Base-by-base conservation (phyloP, 1,284 basidiomycete species). In the Cryptococcus sp. region DNA sequence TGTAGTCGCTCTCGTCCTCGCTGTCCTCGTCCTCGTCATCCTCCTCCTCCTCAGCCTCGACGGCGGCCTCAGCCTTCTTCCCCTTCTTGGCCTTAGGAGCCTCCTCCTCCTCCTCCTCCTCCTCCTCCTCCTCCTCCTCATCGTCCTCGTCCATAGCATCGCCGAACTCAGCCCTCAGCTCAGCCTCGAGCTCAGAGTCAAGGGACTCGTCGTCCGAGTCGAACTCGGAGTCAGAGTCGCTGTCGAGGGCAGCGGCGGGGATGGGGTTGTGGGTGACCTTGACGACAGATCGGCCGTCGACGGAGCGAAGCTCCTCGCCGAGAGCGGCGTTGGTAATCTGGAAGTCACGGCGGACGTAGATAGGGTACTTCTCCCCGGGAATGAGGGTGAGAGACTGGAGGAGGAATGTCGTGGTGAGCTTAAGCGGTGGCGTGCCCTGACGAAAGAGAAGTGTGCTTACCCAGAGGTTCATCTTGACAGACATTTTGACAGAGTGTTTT, bases 241-340 rank as follows among this genome's bases (percentile, higher is more conserved):
- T 78, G 21, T 82, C 81, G n/a, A 75, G 73, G 60, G 61, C 72
- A 59, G 56, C 66, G 50, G 67, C 70, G 64, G 69, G 70, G 66
- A 70, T 66, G 50, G 73, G 74, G 62, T 69, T 64, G 79, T 90
- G 89, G 50, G 82, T 82, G 64, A 97, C 81, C 78, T 89, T 92
- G 69, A 96, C 80, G 55, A 87, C 84, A 12, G 89, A 87, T 62
- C 91, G 82, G 38, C 84, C 85, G 47, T 80, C 79, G 53, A 80
- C 71, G 71, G 89, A 85, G 39, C 75, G 79, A 59, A 94, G 80
- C 64, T 84, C 81, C 64, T 90, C 87, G 53, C 86, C 87, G 50
- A 94, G 84, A 8, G 90, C 84, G 53, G 87, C 85, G 77, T 91
- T 92, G 72, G 89, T 91, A 76, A 96, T 85, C 69, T 82, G 82